Percentiles rank a stretch among this genome's conserved stretches.
Conservation (phyloP, 1,284 basidiomycete genomes). For the Irpex rosettiformis region DNA sequence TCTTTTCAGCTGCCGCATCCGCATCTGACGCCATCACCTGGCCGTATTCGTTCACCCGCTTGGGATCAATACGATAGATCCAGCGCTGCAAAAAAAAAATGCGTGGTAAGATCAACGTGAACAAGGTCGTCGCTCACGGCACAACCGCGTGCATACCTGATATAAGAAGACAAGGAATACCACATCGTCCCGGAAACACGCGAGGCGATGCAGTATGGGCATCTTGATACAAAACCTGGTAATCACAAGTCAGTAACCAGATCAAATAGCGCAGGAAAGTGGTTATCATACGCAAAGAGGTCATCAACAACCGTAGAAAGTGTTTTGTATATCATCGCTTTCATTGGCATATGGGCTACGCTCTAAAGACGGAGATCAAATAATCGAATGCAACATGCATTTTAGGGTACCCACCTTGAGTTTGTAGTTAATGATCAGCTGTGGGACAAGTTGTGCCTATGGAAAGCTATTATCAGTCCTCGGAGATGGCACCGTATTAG, state of each 20-base stretch:
- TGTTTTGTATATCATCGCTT: conserved; percentile 95
- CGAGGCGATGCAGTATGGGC: conserved; percentile 89
- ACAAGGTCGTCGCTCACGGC: conserved; percentile 7
- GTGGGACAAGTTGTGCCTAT: conserved; percentile 86
- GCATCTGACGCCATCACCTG: conserved; percentile 66
- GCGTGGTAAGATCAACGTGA: conserved; percentile 11
- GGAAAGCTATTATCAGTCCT: conserved; percentile 15
- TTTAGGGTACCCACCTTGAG: conserved; percentile 59
- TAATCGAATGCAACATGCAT: conserved; percentile 6
- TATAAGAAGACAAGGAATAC: conserved; percentile 87
- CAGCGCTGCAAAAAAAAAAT: conserved; percentile 64
- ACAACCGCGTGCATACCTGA: conserved; percentile 50
- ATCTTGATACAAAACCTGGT: conserved; percentile 92
- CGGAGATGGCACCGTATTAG: conserved; percentile 12
- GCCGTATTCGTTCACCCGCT: conserved; percentile 94
- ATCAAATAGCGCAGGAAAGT: conserved; percentile 9
- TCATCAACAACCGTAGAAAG: conserved; percentile 90
- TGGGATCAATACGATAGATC: conserved; percentile 95
- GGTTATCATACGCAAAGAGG: conserved; percentile 72
- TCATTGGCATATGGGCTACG: conserved; percentile 93
- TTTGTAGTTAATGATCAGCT: conserved; percentile 96
- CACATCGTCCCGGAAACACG: conserved; percentile 89
- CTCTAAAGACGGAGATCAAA: conserved; percentile 38
- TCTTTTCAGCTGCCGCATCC: conserved; percentile 37
- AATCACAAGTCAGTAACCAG: conserved; percentile 11